Evolutionary conservation across 257 asterid species (phyloP).

Genomic region (Lycium ferocissimum): DNA sequence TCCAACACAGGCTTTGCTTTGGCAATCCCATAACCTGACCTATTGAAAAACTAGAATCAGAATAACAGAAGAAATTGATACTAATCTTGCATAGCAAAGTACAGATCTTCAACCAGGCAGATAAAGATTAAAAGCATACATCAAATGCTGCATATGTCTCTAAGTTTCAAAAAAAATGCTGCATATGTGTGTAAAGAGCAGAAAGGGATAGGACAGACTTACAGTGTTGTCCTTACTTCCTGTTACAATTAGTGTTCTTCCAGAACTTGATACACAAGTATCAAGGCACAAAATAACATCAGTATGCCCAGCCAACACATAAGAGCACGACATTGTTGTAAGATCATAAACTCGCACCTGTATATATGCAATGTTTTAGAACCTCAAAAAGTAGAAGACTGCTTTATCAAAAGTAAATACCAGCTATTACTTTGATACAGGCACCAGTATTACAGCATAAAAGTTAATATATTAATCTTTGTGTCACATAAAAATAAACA

Average conservation of each 20-base stretch:
- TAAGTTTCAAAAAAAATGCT: neutral
- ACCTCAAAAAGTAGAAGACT: constrained; percentile 3
- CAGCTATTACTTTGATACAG: constrained; percentile 16
- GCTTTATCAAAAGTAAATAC: constrained; percentile 12
- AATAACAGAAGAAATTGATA: neutral
- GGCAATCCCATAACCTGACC: constrained; percentile 96
- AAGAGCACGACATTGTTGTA: constrained; percentile 94
- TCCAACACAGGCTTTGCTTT: constrained; percentile 70
- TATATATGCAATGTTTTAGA: neutral
- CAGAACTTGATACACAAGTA: constrained; percentile 70
- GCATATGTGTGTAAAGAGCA: constrained; percentile 14
- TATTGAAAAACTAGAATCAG: constrained; percentile 46
- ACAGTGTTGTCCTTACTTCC: constrained; percentile 96
- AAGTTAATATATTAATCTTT: neutral
- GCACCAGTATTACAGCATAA: neutral
- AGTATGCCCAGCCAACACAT: constrained; percentile 87
- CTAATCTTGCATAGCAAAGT: neutral
- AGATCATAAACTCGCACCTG: constrained; percentile 97
- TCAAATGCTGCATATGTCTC: constrained; percentile 22
- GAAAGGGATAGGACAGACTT: constrained; percentile 40
- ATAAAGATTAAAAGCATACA: neutral
- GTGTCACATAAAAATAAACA: constrained; percentile 2
- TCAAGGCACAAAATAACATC: constrained; percentile 90
- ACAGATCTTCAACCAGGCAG: constrained; percentile 24
- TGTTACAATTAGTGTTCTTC: constrained; percentile 72